Evolutionary conservation across 805 yeast genomes (phyloP), one percentile per base, ranked within the genome.

Genomic region (Kurtzmaniella cleridarum): DNA sequence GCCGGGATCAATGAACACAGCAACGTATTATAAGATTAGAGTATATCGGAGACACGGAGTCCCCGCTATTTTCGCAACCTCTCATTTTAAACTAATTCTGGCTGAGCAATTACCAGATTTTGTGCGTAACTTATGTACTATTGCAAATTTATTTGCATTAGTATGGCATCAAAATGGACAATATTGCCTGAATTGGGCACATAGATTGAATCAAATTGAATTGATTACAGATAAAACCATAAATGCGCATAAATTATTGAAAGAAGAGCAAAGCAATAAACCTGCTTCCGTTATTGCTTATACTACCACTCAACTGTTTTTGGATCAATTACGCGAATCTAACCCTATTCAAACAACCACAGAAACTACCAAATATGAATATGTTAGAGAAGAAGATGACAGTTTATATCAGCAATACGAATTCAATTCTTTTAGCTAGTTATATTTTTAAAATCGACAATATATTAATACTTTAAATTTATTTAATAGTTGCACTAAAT

Each of bases 51-150:
- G 82, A 40, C 67, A 76, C 2, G 90, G 88, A 2, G 79, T 85
- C 8, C 91, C 91, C 3, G 88, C 84, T 3, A 69, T 85, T 7
- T 78, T 85, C 51, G 81, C 95, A 0, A 78, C 90, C 0, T 75
- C 84, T 32, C 90, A 84, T 50, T 75, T 81, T 59, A 87, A 87
- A 60, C 65, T 88, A 17, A 66, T 88, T 6, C 72, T 81, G 13
- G 79, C 70, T 39, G 70, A 68, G 32, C 74, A 78, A 26, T 60
- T 89, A 35, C 73, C 95, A 0, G 60, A 64, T 3, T 80, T 81
- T 54, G 74, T 87, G 8, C 69, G 95, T 35, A 83, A 81, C 44
- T 60, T 83, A 43, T 78, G 85, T 2, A 53, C 82, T 15, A 69
- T 79, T 39, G 82, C 89, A 3, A 75, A 77, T 46, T 81, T 79